Evolutionary conservation across 1,284 basidiomycete genomes (phyloP), one percentile per base, ranked within the genome.

Genomic region (Marasmius oreades): DNA sequence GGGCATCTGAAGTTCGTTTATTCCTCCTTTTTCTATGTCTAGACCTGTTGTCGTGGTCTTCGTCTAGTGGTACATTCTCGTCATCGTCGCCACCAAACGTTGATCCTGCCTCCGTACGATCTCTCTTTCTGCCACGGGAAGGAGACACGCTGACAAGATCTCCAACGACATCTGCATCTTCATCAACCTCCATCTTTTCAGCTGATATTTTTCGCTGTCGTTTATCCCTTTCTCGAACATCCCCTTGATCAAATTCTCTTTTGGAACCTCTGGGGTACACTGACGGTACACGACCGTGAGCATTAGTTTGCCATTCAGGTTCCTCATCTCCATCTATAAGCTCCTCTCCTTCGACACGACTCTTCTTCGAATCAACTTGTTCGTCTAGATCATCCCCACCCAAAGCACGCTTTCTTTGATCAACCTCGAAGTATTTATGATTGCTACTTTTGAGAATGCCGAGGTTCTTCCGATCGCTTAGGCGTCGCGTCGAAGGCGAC

Each of bases 121-220:
- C 86, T 55, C 89, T 80, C 70, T 92, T 92, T 74, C 80, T 87
- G 26, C 89, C 89, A 60, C 88, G 79, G n/a, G 67, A 63, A n/a
- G 47, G 31, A n/a, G 23, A 31, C 16, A 50, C 14, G 20, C 18
- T 26, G 55, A 69, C 64, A 20, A 70, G 63, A 55, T 50, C 56
- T 20, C 50, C 39, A 5, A 71, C 66, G 53, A 75, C 74, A 44
- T 70, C 71, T 8, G 75, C 68, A 26, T 66, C 68, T 11, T 73
- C 71, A 45, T 78, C 77, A 24, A 78, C 68, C 55, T 79, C 78
- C 69, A 76, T 77, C n/a, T 55, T 63, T 55, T 77, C 74, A 44
- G 65, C 62, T 18, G 79, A 80, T 33, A 77, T 70, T 64, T 84
- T 80, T 14, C 78, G 74, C 16, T 77, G 74, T 42, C 79, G 72